phyloP scores from a whole-genome alignment of 1,284 basidiomycete genomes.

The Naganishia albida region DNA sequence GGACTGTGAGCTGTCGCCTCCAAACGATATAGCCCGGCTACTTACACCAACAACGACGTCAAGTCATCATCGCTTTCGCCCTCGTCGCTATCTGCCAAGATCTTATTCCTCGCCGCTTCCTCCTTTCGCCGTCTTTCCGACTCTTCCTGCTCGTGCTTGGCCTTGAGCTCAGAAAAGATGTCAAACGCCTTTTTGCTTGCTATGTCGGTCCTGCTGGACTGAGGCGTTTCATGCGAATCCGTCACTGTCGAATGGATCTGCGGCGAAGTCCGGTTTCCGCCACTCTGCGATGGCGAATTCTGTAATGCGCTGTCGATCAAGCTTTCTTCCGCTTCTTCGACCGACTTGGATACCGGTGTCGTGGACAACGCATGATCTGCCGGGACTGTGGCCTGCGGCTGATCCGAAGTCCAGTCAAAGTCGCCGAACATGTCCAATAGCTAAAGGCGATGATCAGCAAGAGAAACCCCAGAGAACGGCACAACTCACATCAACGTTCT shows the following conservation, averaged over 20 bases:
- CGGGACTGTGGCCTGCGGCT: background rate
- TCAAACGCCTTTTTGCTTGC: conserved; percentile 6
- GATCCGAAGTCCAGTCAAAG: conserved; percentile 21
- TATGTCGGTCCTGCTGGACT: no score
- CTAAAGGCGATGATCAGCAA: background rate
- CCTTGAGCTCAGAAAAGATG: conserved; percentile 16
- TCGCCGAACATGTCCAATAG: conserved; percentile 23
- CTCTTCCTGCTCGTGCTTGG: conserved; percentile 20
- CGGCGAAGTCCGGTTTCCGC: background rate
- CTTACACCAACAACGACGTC: conserved; percentile 14
- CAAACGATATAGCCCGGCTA: background rate
- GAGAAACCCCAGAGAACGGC: background rate
- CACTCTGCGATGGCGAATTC: background rate
- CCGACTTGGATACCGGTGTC: background rate
- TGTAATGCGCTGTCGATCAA: conserved; percentile 11
- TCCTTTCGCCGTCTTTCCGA: conserved; percentile 11
- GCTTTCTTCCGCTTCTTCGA: conserved; percentile 19
- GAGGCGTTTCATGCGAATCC: background rate
- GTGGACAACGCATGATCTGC: background rate
- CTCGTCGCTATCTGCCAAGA: conserved; percentile 11
- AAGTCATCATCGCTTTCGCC: conserved; percentile 14
- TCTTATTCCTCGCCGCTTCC: conserved; percentile 14
- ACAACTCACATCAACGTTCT: conserved; percentile 6
- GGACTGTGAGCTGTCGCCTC: background rate
- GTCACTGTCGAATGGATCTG: background rate